phyloP scores from a whole-genome alignment of 768 basidiomycete species.

The Russula earlei region DNA sequence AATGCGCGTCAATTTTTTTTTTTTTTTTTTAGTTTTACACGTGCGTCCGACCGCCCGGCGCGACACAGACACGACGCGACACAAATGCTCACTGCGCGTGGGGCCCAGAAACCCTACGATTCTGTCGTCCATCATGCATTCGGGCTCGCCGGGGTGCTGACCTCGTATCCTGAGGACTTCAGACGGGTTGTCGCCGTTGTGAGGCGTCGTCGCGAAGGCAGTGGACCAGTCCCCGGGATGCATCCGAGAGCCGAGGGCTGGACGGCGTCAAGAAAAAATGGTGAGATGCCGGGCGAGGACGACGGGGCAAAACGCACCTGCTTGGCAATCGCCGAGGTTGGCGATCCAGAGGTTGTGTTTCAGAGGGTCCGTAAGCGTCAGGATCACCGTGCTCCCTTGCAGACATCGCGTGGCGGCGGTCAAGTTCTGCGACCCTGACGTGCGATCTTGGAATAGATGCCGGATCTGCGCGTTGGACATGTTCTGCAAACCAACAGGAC shows the following conservation, averaged over 20 bases:
- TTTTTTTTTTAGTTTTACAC: too few species aligned
- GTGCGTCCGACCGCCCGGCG: neutral
- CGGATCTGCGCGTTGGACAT: slow-evolving; percentile 46
- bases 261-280: slow-evolving; percentile 8
- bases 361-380: slow-evolving; percentile 62
- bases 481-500: slow-evolving; percentile 35
- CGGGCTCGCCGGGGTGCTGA: slow-evolving; percentile 63
- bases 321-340: slow-evolving; percentile 75
- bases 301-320: slow-evolving; percentile 37
- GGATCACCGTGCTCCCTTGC: slow-evolving; percentile 71
- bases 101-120: slow-evolving; percentile 73
- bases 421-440: slow-evolving; percentile 48
- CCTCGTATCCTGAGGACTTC: slow-evolving; percentile 55
- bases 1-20: neutral
- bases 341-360: slow-evolving; percentile 68
- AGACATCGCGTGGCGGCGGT: slow-evolving; percentile 61
- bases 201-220: slow-evolving; percentile 50
- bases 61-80: neutral
- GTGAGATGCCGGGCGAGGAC: neutral
- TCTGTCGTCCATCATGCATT: slow-evolving; percentile 54
- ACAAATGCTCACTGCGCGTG: slow-evolving; percentile 50
- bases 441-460: slow-evolving; percentile 54
- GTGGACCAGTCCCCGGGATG: slow-evolving; percentile 45
- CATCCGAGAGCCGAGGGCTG: slow-evolving; percentile 39
- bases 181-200: slow-evolving; percentile 59